A percentile compares a stretch with the other conserved stretches of the same genome.
Evolutionary conservation across 2,329 filamentous ascomycete species (phyloP).

Genomic region (Keithomyces neogunnii): DNA sequence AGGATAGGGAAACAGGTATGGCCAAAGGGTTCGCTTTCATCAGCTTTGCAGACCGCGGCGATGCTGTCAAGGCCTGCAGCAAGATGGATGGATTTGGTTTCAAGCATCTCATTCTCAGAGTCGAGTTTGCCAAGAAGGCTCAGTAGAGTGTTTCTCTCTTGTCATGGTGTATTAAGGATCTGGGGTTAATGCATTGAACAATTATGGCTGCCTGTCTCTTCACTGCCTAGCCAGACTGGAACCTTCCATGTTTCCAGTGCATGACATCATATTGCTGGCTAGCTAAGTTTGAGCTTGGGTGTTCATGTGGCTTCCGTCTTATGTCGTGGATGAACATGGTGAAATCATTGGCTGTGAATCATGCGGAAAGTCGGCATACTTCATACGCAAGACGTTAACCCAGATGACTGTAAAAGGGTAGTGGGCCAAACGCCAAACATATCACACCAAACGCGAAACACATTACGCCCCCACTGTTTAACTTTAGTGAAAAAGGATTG

Average conservation of each 20-base stretch:
- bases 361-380: no score
- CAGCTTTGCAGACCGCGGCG: conserved; percentile 82
- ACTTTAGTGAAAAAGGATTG: no score
- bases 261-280: background rate
- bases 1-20: conserved; percentile 90
- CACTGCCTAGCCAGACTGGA: background rate
- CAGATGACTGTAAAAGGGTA: no score
- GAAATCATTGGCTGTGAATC: no score
- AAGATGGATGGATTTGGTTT: conserved; percentile 97
- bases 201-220: background rate
- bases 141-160: conserved; percentile 21
- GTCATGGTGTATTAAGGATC: conserved; percentile 1
- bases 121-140: conserved; percentile 80
- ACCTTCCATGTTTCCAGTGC: background rate
- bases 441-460: no score
- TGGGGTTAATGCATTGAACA: conserved; percentile 4
- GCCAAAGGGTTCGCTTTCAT: conserved; percentile 99
- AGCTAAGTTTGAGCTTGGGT: no score
- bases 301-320: no score
- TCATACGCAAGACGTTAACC: no score
- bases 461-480: no score
- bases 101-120: conserved; percentile 77
- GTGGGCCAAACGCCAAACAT: no score
- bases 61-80: conserved; percentile 86
- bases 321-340: no score